Conservation (phyloP, 164 flowering plant genomes). For the Vitis labrusca region DNA sequence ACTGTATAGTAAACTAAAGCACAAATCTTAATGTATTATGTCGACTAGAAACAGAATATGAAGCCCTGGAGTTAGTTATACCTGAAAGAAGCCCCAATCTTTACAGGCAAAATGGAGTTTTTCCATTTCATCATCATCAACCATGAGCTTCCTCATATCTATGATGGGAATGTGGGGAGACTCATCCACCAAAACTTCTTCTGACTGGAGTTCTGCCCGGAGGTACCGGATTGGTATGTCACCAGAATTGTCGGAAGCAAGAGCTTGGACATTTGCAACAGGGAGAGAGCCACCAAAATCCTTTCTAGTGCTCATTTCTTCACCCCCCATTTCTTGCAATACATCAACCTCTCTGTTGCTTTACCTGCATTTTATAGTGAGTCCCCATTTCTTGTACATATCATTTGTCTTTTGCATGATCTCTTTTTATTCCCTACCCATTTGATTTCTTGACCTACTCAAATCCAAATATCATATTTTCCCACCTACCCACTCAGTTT, state of each 20-base stretch:
- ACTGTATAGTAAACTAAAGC: no score
- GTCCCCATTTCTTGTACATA: no score
- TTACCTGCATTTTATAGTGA: no score
- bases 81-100: slow-evolving; percentile 65
- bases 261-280: slow-evolving; percentile 40
- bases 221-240: slow-evolving; percentile 36
- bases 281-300: slow-evolving; percentile 36
- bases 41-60: no score
- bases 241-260: slow-evolving; percentile 26
- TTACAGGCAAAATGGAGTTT: slow-evolving; percentile 44
- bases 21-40: no score
- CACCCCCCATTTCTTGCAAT: no score
- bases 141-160: slow-evolving; percentile 25
- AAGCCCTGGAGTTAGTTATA: slow-evolving; percentile 5
- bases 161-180: slow-evolving; percentile 36
- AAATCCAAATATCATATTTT: no score
- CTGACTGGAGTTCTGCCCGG: slow-evolving; percentile 24
- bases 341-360: no score
- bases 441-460: no score
- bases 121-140: slow-evolving; percentile 20
- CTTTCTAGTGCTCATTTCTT: slow-evolving; percentile 9
- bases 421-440: no score
- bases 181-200: slow-evolving; percentile 13
- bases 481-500: no score
- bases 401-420: no score